Percentiles rank a stretch among this genome's conserved stretches.
These are phyloP conservation scores for Trypanosoma congolense DNA, from an alignment of 208 protist species.

Conservation along the genomic window DNA sequence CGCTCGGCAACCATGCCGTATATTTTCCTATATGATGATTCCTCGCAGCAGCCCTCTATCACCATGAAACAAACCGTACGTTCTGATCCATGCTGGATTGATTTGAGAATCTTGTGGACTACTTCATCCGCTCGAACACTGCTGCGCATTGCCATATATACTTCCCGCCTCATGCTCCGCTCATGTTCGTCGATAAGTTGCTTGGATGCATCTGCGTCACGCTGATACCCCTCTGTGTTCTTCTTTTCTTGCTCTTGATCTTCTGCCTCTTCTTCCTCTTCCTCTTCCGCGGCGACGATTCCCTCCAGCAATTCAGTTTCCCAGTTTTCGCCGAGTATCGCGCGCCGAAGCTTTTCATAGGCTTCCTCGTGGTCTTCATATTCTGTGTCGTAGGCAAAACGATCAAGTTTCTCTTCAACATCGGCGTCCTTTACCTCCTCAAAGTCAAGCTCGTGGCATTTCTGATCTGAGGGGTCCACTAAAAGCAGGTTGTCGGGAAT, in stretches of 20 bases:
- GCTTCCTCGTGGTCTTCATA: constrained; percentile 91
- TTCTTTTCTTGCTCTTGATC: constrained; percentile 21
- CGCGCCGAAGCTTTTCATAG: constrained; percentile 87
- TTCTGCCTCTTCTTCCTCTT: constrained; percentile 27
- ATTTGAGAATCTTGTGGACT: constrained; percentile 97
- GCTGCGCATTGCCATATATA: constrained; percentile 98
- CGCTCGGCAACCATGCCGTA: constrained; percentile 95
- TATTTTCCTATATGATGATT: constrained; percentile 93
- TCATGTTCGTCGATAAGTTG: constrained; percentile 84
- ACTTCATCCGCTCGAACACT: constrained; percentile 96
- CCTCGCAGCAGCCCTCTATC: constrained; percentile 97
- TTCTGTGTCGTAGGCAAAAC: constrained; percentile 91
- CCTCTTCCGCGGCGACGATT: constrained; percentile 50
- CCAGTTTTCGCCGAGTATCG: constrained; percentile 92
- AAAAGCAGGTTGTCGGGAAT: constrained; percentile 86
- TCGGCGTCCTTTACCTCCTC: constrained; percentile 80
- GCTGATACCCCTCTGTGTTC: background rate
- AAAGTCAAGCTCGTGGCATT: constrained; percentile 93
- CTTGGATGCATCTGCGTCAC: constrained; percentile 1
- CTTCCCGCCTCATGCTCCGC: constrained; percentile 89
- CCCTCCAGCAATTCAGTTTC: constrained; percentile 70
- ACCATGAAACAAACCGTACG: constrained; percentile 94
- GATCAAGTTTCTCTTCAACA: constrained; percentile 83
- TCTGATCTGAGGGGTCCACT: constrained; percentile 93
- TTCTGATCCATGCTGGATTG: constrained; percentile 66